These are phyloP conservation scores for Blastobotrys apis DNA, from an alignment of 1,139 yeast genomes.

Conservation along the genomic window DNA sequence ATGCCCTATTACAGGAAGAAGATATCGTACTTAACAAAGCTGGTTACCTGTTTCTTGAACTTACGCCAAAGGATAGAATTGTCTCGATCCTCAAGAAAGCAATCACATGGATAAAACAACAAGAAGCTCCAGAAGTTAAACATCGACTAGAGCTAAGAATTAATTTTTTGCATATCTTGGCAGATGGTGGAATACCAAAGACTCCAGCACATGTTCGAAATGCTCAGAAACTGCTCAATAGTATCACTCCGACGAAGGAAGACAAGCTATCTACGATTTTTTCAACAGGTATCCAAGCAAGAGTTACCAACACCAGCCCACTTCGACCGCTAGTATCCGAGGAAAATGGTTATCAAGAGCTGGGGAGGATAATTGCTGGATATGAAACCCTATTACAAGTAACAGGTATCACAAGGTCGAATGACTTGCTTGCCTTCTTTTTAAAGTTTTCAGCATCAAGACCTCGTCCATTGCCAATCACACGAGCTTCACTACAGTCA, in stretches of 20 bases:
- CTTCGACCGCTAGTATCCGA: slow-evolving; percentile 25
- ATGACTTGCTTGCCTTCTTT: slow-evolving; percentile 32
- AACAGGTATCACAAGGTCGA: slow-evolving; percentile 21
- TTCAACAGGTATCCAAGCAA: slow-evolving; percentile 28
- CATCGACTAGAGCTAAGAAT: slow-evolving; percentile 23
- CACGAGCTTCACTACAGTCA: slow-evolving; percentile 31
- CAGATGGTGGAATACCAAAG: slow-evolving; percentile 22
- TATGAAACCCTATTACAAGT: slow-evolving; percentile 22
- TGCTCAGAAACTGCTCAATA: slow-evolving; percentile 7
- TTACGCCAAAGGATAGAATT: slow-evolving; percentile 20
- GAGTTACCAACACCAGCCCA: slow-evolving; percentile 32
- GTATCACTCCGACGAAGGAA: not conserved
- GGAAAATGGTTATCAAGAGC: slow-evolving; percentile 23
- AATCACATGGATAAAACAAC: slow-evolving; percentile 17
- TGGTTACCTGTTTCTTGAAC: slow-evolving; percentile 26
- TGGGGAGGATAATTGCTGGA: slow-evolving; percentile 22
- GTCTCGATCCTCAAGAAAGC: slow-evolving; percentile 26
- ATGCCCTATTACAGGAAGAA: slow-evolving; percentile 31
- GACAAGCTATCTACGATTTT: slow-evolving; percentile 18
- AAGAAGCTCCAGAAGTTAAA: slow-evolving; percentile 14
- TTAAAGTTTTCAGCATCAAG: slow-evolving; percentile 26
- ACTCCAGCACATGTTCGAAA: slow-evolving; percentile 14
- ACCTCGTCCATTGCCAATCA: slow-evolving; percentile 28
- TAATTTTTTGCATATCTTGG: slow-evolving; percentile 22
- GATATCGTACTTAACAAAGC: slow-evolving; percentile 28